These are phyloP conservation scores for Cardiospermum halicacabum DNA, from an alignment of 345 rosid species.

Conservation along the genomic window DNA sequence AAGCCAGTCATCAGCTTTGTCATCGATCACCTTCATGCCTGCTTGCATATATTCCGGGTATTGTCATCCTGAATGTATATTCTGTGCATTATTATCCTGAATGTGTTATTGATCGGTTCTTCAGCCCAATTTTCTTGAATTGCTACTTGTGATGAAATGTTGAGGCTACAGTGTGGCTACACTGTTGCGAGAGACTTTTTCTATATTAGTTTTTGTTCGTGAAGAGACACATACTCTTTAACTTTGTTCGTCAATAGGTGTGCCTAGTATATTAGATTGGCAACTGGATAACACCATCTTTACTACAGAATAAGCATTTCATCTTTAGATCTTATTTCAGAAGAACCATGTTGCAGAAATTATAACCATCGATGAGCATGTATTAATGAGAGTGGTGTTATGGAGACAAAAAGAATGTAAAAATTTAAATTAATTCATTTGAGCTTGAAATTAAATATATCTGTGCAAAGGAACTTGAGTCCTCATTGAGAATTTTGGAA, in stretches of 20 bases:
- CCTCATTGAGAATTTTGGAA: not conserved
- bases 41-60: no score
- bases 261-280: no score
- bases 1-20: not conserved
- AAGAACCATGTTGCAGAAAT: not conserved
- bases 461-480: constrained; percentile 2
- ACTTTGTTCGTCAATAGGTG: not conserved
- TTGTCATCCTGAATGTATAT: no score
- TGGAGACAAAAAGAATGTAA: not conserved
- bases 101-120: no score
- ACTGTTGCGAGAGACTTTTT: no score
- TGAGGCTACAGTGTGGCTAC: no score
- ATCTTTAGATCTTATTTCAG: not conserved
- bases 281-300: no score
- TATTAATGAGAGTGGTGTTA: not conserved
- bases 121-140: not conserved
- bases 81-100: no score
- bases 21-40: no score
- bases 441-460: not conserved
- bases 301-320: not conserved
- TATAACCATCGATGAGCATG: not conserved
- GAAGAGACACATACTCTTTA: no score
- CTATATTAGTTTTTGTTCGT: no score
- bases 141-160: not conserved
- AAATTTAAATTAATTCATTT: not conserved